Base-by-base conservation (phyloP, 495 filamentous ascomycete species). In the Clohesyomyces aquaticus region DNA sequence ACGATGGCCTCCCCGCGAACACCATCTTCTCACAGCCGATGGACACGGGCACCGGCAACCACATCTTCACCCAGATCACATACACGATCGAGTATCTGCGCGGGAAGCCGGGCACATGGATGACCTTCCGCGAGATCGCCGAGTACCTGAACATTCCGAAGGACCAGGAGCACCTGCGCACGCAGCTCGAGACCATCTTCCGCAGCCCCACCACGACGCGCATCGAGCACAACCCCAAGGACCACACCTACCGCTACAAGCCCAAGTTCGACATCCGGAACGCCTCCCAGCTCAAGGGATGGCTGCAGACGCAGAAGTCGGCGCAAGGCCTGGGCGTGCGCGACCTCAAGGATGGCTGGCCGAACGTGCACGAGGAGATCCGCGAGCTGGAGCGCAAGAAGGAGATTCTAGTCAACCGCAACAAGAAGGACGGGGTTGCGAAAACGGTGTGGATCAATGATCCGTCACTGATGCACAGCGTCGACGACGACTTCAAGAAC, bases 301-400 rank as follows among this genome's bases (percentile, higher is more conserved):
- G 90, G 72, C 83, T 98, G 29, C 91, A 96, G 74, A 78, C 81
- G 35, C 91, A 91, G 76, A 82, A 83, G 14, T 92, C 91, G n/a
- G 89, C 90, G 0, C 82, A 85, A 51, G 91, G 91, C 1, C 84
- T 97, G 54, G 79, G 77, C 47, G 90, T 97, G 50, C 90, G 89
- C 71, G 91, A 96, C 59, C 81, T 98, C 26, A 93, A 93, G 73
- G 94, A 98, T 71, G 95, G 95, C 26, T 98, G 94, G 94, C 84
- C 87, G 4, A 87, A 87, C 61, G 92, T 89, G 63, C 84, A 91
- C 46, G 82, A 86, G 16, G 82, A 88, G 1, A 89, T 98, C 76
- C 82, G 85, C 60, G 80, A 85, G 66, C 78, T 98, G 57, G 94
- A 98, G 79, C 75, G 75, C 19, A 84, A 88, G 67, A 87, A 90